Base-by-base conservation (phyloP, 164 flowering plant species). In the Litsea cubeba region DNA sequence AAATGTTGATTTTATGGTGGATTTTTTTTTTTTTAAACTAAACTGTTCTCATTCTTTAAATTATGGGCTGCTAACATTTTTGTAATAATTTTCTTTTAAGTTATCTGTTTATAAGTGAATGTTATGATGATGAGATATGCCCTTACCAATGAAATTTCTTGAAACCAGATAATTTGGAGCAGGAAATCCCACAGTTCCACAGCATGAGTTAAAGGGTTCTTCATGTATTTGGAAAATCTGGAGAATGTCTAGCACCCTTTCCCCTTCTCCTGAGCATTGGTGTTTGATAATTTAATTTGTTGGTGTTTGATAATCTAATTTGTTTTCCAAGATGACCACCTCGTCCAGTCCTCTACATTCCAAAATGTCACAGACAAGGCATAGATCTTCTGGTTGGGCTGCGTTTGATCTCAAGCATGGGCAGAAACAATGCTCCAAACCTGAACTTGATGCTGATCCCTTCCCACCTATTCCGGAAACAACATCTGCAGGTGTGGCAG, bases 331-430 rank as follows among this genome's bases (percentile, higher is more conserved):
- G 50, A 68, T 71, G 74, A 70, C 71, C 50, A 20, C 66, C 51
- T 58, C 74, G 57, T 57, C 71, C 1, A 60, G 65, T 58, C 66
- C 76, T 64, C 65, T 62, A 51, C 32, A 72, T 24, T 62, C 69
- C 46, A 84, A 84, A 79, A 83, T 83, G 83, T 78, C 87, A 1
- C 7, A 58, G 73, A 54, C 70, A 24, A 81, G 76, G 63, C 84
- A 80, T 35, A 85, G 81, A 77, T 81, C 88, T 65, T 32, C 85
- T 76, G 95, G 97, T 77, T 92, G 97, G 97, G 86, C 97, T 74
- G 90, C 95, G 25, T 87, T 89, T 83, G 84, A 84, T 75, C 80
- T 64, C 49, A 82, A 85, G 78, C 88, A 86, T 71, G 81, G 79
- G 17, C 83, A 86, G 65, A 75, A 77, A 54, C 86, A 83, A 58